phyloP scores from a whole-genome alignment of 768 basidiomycete genomes.

The Mycena maculata region DNA sequence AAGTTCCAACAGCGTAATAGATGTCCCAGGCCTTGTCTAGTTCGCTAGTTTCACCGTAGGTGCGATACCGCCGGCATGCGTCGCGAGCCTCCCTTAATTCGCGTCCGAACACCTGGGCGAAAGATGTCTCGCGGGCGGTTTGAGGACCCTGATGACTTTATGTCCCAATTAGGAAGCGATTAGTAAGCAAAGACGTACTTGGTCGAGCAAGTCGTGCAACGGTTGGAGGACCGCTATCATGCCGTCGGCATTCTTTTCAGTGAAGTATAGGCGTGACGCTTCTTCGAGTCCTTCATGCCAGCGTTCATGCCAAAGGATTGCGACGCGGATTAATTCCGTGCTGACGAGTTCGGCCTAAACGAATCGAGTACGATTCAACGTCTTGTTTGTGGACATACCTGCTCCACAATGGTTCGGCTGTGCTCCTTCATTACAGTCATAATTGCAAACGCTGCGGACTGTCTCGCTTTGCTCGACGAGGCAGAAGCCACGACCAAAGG shows the following conservation, averaged over 20 bases:
- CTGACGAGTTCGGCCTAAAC: constrained; percentile 85
- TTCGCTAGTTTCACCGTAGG: constrained; percentile 88
- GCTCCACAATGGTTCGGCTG: constrained; percentile 86
- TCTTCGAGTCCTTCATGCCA: constrained; percentile 99
- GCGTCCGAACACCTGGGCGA: constrained; percentile 92
- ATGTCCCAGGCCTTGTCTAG: constrained; percentile 99
- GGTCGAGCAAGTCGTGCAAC: constrained; percentile 91
- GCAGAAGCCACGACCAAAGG: constrained; percentile 96
- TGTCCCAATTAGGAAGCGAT: neutral
- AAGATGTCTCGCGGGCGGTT: constrained; percentile 94
- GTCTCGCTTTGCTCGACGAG: constrained; percentile 86
- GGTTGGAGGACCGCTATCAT: constrained; percentile 96
- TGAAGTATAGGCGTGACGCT: constrained; percentile 95
- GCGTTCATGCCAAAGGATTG: constrained; percentile 98
- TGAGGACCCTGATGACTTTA: constrained; percentile 77
- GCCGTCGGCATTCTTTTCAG: constrained; percentile 94
- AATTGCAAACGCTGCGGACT: constrained; percentile 84
- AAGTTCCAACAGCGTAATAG: constrained; percentile 83
- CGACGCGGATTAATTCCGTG: constrained; percentile 94
- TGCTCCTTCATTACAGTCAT: constrained; percentile 96
- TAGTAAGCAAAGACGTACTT: constrained; percentile 54
- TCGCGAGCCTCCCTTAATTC: constrained; percentile 94
- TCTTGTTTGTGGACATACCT: constrained; percentile 57
- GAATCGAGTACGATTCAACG: constrained; percentile 15
- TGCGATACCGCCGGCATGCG: constrained; percentile 86